phyloP scores from a whole-genome alignment of 306 rosid genomes.

The Vachellia pachyceras region DNA sequence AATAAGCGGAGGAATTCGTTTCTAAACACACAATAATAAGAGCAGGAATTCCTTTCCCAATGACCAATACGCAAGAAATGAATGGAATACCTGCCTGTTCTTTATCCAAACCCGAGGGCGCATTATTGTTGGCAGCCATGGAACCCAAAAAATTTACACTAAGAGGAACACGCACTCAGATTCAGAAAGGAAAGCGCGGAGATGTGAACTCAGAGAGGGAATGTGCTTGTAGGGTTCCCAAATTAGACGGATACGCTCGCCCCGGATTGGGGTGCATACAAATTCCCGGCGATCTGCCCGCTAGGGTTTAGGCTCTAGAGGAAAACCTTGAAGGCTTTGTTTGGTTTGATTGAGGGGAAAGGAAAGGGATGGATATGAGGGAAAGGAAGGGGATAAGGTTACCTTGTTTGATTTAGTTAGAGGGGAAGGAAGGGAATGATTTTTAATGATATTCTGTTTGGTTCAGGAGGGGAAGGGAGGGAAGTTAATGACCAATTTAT shows the following conservation, averaged over 20 bases:
- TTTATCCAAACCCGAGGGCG: slow-evolving; percentile 67
- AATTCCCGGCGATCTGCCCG: neutral
- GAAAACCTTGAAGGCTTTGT: too few species aligned
- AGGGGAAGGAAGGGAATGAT: too few species aligned
- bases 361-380: too few species aligned
- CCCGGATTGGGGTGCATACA: neutral
- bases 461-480: too few species aligned
- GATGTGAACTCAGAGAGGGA: neutral
- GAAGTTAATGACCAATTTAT: too few species aligned
- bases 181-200: neutral
- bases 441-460: too few species aligned
- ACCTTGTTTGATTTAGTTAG: too few species aligned
- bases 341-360: too few species aligned
- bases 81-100: slow-evolving; percentile 66
- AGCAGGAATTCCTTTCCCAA: neutral
- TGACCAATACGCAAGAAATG: slow-evolving; percentile 4
- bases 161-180: neutral
- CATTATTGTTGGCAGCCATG: slow-evolving; percentile 66
- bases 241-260: neutral
- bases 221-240: neutral
- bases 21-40: neutral
- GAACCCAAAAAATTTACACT: slow-evolving; percentile 36
- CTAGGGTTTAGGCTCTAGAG: slow-evolving; percentile 16
- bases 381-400: too few species aligned
- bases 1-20: neutral